These are phyloP conservation scores for Cercospora sp. DNA, from an alignment of 2,329 filamentous ascomycete genomes.

Conservation along the genomic window DNA sequence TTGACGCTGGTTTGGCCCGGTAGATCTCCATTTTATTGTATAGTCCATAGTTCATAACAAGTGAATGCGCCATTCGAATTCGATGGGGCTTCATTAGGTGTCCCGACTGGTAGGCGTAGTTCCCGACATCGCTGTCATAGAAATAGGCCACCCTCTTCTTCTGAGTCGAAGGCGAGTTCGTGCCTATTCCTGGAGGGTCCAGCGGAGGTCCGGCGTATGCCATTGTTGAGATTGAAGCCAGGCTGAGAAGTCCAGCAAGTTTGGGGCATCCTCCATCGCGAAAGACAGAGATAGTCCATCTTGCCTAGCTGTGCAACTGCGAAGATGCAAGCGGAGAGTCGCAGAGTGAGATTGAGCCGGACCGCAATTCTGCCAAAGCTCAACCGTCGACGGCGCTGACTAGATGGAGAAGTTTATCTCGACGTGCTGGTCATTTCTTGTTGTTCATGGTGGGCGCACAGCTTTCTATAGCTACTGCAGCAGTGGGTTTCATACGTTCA, in stretches of 20 bases:
- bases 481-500: background rate
- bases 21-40: slow-evolving; percentile 75
- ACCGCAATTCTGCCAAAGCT: background rate
- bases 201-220: background rate
- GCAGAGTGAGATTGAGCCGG: background rate
- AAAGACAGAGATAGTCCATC: background rate
- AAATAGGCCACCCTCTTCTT: slow-evolving; percentile 91
- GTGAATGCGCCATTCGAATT: slow-evolving; percentile 64
- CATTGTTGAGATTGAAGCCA: background rate
- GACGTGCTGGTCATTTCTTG: background rate
- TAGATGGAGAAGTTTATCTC: background rate
- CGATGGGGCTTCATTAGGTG: slow-evolving; percentile 68
- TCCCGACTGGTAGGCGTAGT: slow-evolving; percentile 86
- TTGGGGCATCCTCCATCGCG: background rate
- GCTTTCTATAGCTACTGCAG: background rate
- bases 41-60: slow-evolving; percentile 71
- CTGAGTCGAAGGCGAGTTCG: background rate
- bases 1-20: slow-evolving; percentile 52
- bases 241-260: background rate
- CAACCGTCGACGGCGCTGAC: background rate
- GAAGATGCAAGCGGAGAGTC: background rate
- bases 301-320: background rate
- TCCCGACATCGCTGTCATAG: slow-evolving; percentile 96
- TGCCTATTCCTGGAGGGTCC: background rate
- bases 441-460: background rate